Conservation (phyloP, 1,139 yeast genomes). For the Saccharomyces hybrid region DNA sequence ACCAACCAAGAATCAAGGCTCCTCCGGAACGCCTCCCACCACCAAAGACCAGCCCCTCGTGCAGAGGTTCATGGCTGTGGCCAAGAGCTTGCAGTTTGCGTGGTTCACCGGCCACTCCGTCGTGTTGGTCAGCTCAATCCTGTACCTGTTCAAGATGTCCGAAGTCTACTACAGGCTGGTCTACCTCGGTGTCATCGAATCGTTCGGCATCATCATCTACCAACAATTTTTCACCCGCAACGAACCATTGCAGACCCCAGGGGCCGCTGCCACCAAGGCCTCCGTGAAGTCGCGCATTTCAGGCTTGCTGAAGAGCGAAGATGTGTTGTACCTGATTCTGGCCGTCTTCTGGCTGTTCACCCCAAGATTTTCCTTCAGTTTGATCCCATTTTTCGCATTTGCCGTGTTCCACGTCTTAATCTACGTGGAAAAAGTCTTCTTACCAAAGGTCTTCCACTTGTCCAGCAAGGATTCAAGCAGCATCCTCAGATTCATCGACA, state of each 20-base stretch:
- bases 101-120: slow-evolving; percentile 56
- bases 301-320: slow-evolving; percentile 49
- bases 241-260: background rate
- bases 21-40: background rate
- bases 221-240: slow-evolving; percentile 37
- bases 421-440: slow-evolving; percentile 54
- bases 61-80: slow-evolving; percentile 16
- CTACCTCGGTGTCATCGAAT: slow-evolving; percentile 56
- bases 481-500: slow-evolving; percentile 39
- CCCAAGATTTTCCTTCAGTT: slow-evolving; percentile 46
- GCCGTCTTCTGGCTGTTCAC: slow-evolving; percentile 52
- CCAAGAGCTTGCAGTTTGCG: slow-evolving; percentile 30
- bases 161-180: slow-evolving; percentile 51
- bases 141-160: slow-evolving; percentile 43
- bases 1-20: slow-evolving; percentile 2
- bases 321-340: slow-evolving; percentile 54
- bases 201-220: slow-evolving; percentile 70
- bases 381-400: slow-evolving; percentile 60
- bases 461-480: slow-evolving; percentile 31
- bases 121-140: slow-evolving; percentile 48
- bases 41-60: slow-evolving; percentile 22
- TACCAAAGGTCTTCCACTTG: slow-evolving; percentile 55
- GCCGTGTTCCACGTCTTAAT: slow-evolving; percentile 67
- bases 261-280: background rate
- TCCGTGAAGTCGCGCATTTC: background rate